A percentile compares a stretch with the other conserved stretches of the same genome.
These are phyloP conservation scores for Colletotrichum euphorbiae DNA, from an alignment of 2,329 filamentous ascomycete genomes.

Conservation along the genomic window DNA sequence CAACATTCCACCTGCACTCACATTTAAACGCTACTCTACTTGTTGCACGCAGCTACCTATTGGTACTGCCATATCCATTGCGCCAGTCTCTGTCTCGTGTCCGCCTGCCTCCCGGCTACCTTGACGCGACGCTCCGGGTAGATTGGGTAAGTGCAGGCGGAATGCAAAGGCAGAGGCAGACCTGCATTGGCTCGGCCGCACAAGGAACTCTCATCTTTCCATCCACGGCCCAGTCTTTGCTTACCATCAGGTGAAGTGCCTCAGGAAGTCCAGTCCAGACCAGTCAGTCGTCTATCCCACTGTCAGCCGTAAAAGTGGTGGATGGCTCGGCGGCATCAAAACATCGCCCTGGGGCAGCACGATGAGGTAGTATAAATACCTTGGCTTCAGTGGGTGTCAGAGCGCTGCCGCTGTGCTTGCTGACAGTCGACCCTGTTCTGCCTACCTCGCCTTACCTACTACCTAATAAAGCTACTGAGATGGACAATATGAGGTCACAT, in stretches of 20 bases:
- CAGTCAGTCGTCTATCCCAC: background rate
- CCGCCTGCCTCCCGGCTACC: background rate
- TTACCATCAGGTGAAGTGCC: background rate
- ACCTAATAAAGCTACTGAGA: too few species aligned
- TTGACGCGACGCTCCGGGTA: background rate
- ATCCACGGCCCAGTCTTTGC: constrained; percentile 1
- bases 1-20: too few species aligned
- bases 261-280: background rate
- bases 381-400: background rate
- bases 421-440: too few species aligned
- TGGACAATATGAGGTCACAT: background rate
- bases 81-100: background rate
- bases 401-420: background rate
- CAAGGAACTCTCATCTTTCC: background rate
- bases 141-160: background rate
- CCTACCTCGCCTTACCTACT: too few species aligned
- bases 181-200: background rate
- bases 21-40: too few species aligned
- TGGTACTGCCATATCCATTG: too few species aligned
- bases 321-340: constrained; percentile 14
- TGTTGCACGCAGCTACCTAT: too few species aligned
- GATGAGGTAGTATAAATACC: background rate
- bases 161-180: constrained; percentile 10
- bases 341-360: too few species aligned
- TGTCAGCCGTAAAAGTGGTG: background rate